Conservation (phyloP, 2,329 filamentous ascomycete genomes). For the Fusarium falciforme region DNA sequence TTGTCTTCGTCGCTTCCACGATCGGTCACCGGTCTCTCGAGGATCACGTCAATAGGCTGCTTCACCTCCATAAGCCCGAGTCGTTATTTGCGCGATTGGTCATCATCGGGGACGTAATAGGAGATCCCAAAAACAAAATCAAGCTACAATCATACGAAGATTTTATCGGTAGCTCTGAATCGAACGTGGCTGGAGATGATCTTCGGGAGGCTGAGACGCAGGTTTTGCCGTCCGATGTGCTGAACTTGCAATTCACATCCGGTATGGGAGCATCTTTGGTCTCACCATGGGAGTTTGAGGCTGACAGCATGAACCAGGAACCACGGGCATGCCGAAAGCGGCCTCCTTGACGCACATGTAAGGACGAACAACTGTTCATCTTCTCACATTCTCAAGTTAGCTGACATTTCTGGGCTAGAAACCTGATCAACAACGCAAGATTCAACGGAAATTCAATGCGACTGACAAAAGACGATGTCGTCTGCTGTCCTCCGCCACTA, state of each 20-base stretch:
- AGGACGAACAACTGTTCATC: neutral
- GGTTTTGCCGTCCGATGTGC: constrained; percentile 2
- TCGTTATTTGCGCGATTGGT: neutral
- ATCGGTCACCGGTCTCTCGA: neutral
- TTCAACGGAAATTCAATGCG: constrained; percentile 62
- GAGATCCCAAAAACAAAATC: neutral
- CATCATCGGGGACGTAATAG: neutral
- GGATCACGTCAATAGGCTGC: neutral
- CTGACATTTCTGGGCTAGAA: constrained; percentile 25
- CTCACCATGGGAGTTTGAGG: neutral
- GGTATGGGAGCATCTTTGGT: neutral
- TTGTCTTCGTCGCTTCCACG: constrained; percentile 6
- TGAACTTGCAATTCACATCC: constrained; percentile 31
- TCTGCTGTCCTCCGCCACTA: constrained; percentile 72
- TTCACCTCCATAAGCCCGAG: neutral
- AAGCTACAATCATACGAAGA: neutral
- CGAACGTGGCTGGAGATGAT: no score
- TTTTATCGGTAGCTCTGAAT: neutral
- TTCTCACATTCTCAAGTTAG: neutral
- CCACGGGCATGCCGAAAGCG: constrained; percentile 29
- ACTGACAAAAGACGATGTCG: constrained; percentile 61
- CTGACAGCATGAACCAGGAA: neutral
- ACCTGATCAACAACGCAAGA: constrained; percentile 68
- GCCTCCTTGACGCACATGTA: constrained; percentile 23
- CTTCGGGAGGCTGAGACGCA: neutral